Evolutionary conservation across 805 yeast species (phyloP).

Genomic region (Yamadazyma phyllophila): DNA sequence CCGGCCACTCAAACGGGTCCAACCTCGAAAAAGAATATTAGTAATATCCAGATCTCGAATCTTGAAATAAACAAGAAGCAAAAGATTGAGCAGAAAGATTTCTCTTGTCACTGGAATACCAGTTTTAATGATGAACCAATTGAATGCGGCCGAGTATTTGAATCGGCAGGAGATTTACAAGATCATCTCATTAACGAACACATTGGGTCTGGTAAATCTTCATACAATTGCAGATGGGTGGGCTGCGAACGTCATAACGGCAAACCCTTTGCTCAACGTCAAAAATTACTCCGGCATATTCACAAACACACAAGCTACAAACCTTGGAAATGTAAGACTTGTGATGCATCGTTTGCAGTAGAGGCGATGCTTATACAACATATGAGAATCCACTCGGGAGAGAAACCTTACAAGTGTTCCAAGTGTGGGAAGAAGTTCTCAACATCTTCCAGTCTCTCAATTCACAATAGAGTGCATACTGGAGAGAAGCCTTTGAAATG

Average conservation of each 20-base stretch:
- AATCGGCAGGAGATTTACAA: constrained; percentile 59
- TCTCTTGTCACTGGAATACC: constrained; percentile 46
- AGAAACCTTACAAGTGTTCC: constrained; percentile 76
- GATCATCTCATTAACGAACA: constrained; percentile 68
- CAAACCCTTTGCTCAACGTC: constrained; percentile 73
- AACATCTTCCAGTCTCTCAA: constrained; percentile 76
- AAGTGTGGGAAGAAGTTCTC: constrained; percentile 77
- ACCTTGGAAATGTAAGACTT: constrained; percentile 70
- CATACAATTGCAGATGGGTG: constrained; percentile 74
- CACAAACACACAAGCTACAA: constrained; percentile 84
- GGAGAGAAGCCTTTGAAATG: constrained; percentile 87
- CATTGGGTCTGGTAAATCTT: constrained; percentile 68
- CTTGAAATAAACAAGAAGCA: constrained; percentile 14
- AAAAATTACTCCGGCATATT: constrained; percentile 80
- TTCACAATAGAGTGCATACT: constrained; percentile 83
- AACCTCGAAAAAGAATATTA: constrained; percentile 3
- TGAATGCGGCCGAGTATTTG: constrained; percentile 52
- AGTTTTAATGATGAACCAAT: constrained; percentile 31
- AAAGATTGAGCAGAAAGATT: constrained; percentile 24
- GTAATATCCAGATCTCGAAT: constrained; percentile 29
- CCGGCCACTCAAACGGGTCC: neutral
- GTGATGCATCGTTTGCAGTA: constrained; percentile 73
- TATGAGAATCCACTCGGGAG: constrained; percentile 82
- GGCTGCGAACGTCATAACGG: constrained; percentile 64
- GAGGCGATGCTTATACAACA: constrained; percentile 80